Base-by-base conservation (phyloP, 371 early-diverging fungal genomes). In the Phascolomyces articulosus region DNA sequence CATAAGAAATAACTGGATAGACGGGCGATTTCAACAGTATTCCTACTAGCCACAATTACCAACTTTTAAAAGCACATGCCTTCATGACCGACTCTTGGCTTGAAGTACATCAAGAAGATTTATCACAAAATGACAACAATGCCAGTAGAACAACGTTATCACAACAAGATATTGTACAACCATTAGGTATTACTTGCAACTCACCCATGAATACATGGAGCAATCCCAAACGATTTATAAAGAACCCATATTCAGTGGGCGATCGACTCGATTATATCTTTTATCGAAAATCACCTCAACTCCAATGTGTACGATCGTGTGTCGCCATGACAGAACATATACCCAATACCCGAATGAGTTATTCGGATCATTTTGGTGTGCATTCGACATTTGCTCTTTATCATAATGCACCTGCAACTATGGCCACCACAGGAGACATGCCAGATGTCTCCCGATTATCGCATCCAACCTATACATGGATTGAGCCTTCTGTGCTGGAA, bases 211-310 rank as follows among this genome's bases (percentile, higher is more conserved):
- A 89, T 40, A 68, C 77, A 18, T 87, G 87, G 86, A 70, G 83
- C 2, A 34, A 76, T 70, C 49, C 31, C 61, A 4, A 60, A 55
- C 47, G 44, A 27, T 34, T 67, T 15, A 69, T 71, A 51, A 70
- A 75, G 56, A 55, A 71, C 16, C 55, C 76, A 4, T 38, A 73
- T 55, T 64, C 55, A 53, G 26, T 72, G 8, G 89, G 89, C 2
- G 82, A 86, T 28, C 75, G 89, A 2, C 59, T 89, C 8, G 89
- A 89, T 54, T 89, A 85, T 38, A 79, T 89, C 11, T 84, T 86
- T 65, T 87, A 82, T 59, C 68, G 74, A 8, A 55, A 62, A 1
- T 78, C 75, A 13, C 68, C 79, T 3, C 65, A 78, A 47, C 55
- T 89, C 20, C 34, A n/a, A 4, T 86, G 87, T 56, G 58, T 63